Percentiles rank a stretch among this genome's conserved stretches.
phyloP scores from a whole-genome alignment of 768 basidiomycete species.

The Holtermanniella nyarrowii region DNA sequence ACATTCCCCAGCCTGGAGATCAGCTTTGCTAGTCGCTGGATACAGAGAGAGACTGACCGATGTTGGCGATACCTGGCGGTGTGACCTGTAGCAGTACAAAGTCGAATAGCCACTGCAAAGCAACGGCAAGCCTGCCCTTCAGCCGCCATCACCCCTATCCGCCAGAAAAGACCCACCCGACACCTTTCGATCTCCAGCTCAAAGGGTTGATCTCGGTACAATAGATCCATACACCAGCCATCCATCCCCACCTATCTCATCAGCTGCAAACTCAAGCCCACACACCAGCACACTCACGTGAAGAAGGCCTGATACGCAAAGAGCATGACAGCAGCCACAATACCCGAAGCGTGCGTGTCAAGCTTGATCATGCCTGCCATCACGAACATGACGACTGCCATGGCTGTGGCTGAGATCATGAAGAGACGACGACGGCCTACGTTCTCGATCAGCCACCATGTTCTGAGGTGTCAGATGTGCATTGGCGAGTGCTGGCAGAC shows the following conservation, averaged over 20 bases:
- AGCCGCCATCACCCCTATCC: neutral
- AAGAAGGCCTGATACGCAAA: constrained; percentile 7
- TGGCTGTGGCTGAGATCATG: constrained; percentile 11
- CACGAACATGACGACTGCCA: constrained; percentile 19
- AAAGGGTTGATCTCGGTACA: constrained; percentile 22
- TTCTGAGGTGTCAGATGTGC: constrained; percentile 2
- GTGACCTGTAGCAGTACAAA: constrained; percentile 12
- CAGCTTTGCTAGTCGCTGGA: neutral
- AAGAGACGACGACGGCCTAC: constrained; percentile 12
- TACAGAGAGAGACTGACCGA: constrained; percentile 8
- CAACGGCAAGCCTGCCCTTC: constrained; percentile 7
- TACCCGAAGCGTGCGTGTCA: constrained; percentile 7
- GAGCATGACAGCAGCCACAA: constrained; percentile 6
- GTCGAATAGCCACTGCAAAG: constrained; percentile 16
- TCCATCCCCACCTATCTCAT: too few relatives aligned
- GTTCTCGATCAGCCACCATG: constrained; percentile 14
- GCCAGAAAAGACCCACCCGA: constrained; percentile 5
- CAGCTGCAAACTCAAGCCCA: neutral
- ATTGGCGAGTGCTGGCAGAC: neutral
- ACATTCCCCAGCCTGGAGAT: constrained; percentile 10
- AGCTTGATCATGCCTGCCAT: constrained; percentile 20
- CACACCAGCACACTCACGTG: neutral
- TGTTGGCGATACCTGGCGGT: constrained; percentile 9
- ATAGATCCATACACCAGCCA: constrained; percentile 23
- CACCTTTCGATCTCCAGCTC: constrained; percentile 13